Conservation (phyloP, 2,329 filamentous ascomycete species). For the Diaporthe aspalathi region DNA sequence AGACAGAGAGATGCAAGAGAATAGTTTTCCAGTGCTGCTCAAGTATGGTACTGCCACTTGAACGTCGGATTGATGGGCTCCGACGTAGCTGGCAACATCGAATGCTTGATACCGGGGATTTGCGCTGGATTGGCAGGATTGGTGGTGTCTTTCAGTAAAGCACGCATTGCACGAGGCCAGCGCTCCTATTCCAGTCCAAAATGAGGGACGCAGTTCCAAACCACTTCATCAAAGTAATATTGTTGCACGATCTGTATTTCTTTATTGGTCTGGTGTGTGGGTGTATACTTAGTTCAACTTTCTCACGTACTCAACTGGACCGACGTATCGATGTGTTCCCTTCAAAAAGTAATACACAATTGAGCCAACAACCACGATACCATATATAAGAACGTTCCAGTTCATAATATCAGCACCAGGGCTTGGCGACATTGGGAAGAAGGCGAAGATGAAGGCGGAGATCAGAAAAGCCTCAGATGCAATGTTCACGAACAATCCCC, state of each 20-base stretch:
- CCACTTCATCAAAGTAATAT: neutral
- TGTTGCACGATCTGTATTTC: neutral
- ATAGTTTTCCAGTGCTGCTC: constrained; percentile 13
- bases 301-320: constrained; percentile 22
- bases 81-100: too few species aligned
- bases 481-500: constrained; percentile 35
- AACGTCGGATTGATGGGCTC: too few species aligned
- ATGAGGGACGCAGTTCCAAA: neutral
- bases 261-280: neutral
- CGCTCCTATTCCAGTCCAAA: neutral
- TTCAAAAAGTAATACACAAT: constrained; percentile 32
- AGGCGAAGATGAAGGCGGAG: constrained; percentile 35
- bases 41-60: constrained; percentile 8
- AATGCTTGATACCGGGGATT: too few species aligned
- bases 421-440: constrained; percentile 34
- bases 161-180: too few species aligned
- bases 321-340: neutral
- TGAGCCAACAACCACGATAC: constrained; percentile 29
- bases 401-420: constrained; percentile 33
- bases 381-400: constrained; percentile 38
- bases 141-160: neutral
- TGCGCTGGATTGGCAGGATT: neutral
- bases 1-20: constrained; percentile 1
- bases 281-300: neutral
- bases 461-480: constrained; percentile 34